phyloP scores from a whole-genome alignment of 768 basidiomycete genomes.

The Boletellus sp. region DNA sequence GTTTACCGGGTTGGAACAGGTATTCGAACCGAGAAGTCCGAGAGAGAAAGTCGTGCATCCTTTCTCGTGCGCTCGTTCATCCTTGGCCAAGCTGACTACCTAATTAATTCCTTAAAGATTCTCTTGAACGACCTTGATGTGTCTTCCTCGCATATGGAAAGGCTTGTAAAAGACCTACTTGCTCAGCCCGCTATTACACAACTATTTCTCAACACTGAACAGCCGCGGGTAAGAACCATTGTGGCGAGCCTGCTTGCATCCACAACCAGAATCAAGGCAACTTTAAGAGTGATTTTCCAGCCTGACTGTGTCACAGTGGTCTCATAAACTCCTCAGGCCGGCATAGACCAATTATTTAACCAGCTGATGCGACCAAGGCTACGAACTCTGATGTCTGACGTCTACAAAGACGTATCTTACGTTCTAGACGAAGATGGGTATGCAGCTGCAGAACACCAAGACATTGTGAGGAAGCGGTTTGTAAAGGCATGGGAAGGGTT shows the following conservation, averaged over 20 bases:
- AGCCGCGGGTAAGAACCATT: constrained; percentile 43
- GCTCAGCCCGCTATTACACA: constrained; percentile 55
- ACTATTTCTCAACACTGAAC: constrained; percentile 61
- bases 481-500: constrained; percentile 82
- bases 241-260: constrained; percentile 52
- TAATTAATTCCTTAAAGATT: constrained; percentile 45
- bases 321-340: constrained; percentile 45
- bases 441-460: constrained; percentile 77
- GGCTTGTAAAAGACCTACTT: constrained; percentile 64
- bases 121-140: constrained; percentile 93
- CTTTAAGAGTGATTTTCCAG: constrained; percentile 56
- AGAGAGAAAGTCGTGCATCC: constrained; percentile 71
- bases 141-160: constrained; percentile 85
- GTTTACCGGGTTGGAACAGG: constrained; percentile 64
- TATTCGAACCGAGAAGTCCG: constrained; percentile 66
- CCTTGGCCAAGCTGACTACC: not conserved
- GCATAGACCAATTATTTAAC: constrained; percentile 93
- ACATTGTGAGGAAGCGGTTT: constrained; percentile 86
- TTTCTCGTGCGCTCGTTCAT: constrained; percentile 67
- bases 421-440: constrained; percentile 87
- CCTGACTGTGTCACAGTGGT: not conserved
- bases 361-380: constrained; percentile 87
- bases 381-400: constrained; percentile 77
- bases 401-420: constrained; percentile 89
- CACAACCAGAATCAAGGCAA: constrained; percentile 62